Conservation (phyloP, 208 protist species). For the Trypanosoma rangeli region DNA sequence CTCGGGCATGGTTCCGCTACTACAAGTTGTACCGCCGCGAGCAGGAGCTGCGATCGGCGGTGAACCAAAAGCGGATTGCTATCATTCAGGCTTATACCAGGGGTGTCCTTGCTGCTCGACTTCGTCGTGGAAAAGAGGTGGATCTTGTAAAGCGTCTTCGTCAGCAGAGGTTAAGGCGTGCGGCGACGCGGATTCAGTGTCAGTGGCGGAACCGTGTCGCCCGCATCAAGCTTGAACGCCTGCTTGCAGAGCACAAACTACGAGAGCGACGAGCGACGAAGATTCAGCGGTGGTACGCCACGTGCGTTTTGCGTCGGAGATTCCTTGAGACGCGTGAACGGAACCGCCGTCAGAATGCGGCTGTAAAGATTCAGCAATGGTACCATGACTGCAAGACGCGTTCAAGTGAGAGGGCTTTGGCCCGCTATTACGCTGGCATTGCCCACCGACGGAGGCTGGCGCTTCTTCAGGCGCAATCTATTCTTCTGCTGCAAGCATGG, state of each 20-base stretch:
- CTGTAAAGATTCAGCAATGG: constrained; percentile 60
- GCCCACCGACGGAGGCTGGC: constrained; percentile 47
- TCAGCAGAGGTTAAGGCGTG: constrained; percentile 30
- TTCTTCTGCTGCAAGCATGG: constrained; percentile 56
- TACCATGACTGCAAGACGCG: constrained; percentile 41
- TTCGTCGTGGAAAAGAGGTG: constrained; percentile 20
- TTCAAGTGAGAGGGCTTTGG: constrained; percentile 60
- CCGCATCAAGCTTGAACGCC: constrained; percentile 48
- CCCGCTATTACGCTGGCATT: constrained; percentile 60
- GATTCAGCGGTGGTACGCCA: constrained; percentile 74
- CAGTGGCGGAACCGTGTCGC: constrained; percentile 76
- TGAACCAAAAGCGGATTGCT: constrained; percentile 52
- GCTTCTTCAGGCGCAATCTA: constrained; percentile 40
- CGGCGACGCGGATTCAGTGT: constrained; percentile 68
- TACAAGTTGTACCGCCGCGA: constrained; percentile 75
- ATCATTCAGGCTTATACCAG: constrained; percentile 66
- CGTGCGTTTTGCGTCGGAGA: constrained; percentile 41
- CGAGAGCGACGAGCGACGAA: constrained; percentile 40
- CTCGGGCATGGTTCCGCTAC: constrained; percentile 84
- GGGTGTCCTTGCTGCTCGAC: constrained; percentile 33
- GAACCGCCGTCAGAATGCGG: constrained; percentile 47
- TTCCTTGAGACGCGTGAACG: constrained; percentile 48
- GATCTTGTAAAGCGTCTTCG: constrained; percentile 31
- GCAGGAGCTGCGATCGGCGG: constrained; percentile 66
- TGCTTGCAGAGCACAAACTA: constrained; percentile 57